Conservation (phyloP, 306 rosid species). For the Sindora glabra region DNA sequence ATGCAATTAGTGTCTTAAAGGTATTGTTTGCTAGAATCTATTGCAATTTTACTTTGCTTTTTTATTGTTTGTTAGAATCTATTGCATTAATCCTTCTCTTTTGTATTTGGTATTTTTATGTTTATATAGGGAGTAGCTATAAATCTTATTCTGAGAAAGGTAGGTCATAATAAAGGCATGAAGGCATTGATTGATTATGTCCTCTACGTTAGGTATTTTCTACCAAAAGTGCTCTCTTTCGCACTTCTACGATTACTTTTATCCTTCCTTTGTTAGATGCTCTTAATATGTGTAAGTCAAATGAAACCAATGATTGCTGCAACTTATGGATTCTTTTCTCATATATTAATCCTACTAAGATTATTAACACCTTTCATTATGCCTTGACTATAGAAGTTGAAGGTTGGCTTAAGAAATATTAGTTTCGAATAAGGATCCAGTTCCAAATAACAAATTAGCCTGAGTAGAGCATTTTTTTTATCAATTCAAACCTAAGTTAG, state of each 20-base stretch:
- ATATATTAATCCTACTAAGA: too few relatives aligned
- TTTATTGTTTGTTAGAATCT: neutral
- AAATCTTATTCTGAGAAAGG: constrained; percentile 80
- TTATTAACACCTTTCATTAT: too few relatives aligned
- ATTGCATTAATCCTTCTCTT: too few relatives aligned
- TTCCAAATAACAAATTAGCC: too few relatives aligned
- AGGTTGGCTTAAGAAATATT: too few relatives aligned
- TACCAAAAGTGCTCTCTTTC: constrained; percentile 54
- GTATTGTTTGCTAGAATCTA: constrained; percentile 24
- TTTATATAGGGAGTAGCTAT: constrained; percentile 76
- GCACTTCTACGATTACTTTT: neutral
- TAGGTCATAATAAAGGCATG: constrained; percentile 80
- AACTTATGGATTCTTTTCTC: too few relatives aligned
- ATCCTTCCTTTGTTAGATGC: neutral
- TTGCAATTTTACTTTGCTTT: too few relatives aligned
- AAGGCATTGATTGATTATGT: constrained; percentile 81
- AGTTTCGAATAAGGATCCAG: too few relatives aligned
- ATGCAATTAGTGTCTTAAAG: constrained; percentile 93
- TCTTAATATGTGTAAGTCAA: neutral
- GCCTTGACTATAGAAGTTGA: too few relatives aligned
- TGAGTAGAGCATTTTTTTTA: too few relatives aligned
- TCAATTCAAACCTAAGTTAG: too few relatives aligned
- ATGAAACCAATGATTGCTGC: too few relatives aligned
- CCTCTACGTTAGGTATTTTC: constrained; percentile 83
- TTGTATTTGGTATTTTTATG: constrained; percentile 17